These are phyloP conservation scores for Chlamydomonas asymmetrica DNA, from an alignment of 139 green algal species.

Conservation along the genomic window DNA sequence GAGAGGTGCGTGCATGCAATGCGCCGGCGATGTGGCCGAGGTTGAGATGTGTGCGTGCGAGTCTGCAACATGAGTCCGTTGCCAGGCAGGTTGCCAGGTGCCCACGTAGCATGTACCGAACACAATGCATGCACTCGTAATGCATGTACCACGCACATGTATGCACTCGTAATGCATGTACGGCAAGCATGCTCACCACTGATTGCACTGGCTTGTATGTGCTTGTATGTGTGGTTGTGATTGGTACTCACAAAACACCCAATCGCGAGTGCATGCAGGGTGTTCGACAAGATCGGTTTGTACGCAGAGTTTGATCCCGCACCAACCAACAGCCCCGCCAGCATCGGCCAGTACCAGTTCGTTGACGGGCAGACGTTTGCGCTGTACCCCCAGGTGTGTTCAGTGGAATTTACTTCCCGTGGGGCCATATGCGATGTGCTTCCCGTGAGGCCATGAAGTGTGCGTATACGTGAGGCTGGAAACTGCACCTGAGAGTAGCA, in stretches of 20 bases:
- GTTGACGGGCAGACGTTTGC: neutral
- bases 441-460: too few relatives aligned
- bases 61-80: neutral
- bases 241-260: neutral
- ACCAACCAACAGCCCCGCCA: neutral
- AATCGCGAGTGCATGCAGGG: neutral
- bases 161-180: neutral
- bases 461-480: too few relatives aligned
- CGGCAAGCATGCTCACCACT: neutral
- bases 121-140: too few relatives aligned
- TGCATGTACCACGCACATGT: neutral
- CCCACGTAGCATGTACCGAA: too few relatives aligned
- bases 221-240: neutral
- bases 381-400: conserved; percentile 21
- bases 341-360: conserved; percentile 9
- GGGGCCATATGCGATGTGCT: too few relatives aligned
- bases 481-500: too few relatives aligned
- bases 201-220: neutral
- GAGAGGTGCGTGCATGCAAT: neutral
- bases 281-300: neutral
- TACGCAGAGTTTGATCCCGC: conserved; percentile 1
- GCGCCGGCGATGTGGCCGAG: too few relatives aligned
- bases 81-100: too few relatives aligned
- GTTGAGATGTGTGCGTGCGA: neutral
- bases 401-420: too few relatives aligned